Base-by-base conservation (phyloP, 2,329 filamentous ascomycete species). In the Macrophomina phaseolina region DNA sequence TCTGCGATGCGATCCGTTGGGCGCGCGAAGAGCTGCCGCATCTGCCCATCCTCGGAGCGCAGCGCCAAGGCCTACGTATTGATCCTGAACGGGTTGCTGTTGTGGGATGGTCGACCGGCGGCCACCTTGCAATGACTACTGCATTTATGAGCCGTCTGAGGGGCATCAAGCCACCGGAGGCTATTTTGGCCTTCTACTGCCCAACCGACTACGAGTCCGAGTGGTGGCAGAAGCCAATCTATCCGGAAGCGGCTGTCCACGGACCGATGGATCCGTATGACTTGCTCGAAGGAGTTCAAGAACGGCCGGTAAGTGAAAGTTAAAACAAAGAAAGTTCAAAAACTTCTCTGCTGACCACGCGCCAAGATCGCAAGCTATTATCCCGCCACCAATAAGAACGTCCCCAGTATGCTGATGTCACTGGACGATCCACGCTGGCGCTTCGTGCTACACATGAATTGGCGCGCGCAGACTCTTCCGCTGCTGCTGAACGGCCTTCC, bases 101-200 rank as follows among this genome's bases (percentile, higher is more conserved):
- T 0, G 71, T 85, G 0, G 83, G 84, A 0, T 86, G 83, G 83
- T 86, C 83, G 0, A 77, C 79, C 0, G 84, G 83, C 0, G 84
- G 82, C 0, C 73, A 76, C 3, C 73, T 86, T 0, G 84, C 83
- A 1, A 77, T 85, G 76, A 74, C 79, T 0, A 68, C 82, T 0
- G 80, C 68, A 0, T 85, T 75, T 73, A 84, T 80, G 0, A 67
- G 0, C 45, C 60, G 0, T 23, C 66, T 11, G 30, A 38, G 36
- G 36, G 36, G 36, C 6, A 38, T 38, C 4, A 38, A 12, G 36
- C 36, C 82, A 0, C 84, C 84, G 0, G 69, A 78, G 0, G 83
- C 80, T 0, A 78, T 83, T 2, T 71, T 86, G 0, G 75, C 74
- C 0, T 84, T 86, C 62, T 86, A 86, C 65, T 71, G 73, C 9